Percentiles rank a stretch among this genome's conserved stretches.
phyloP scores from a whole-genome alignment of 441 rosid species.

The Pelargonium fulgidum region DNA sequence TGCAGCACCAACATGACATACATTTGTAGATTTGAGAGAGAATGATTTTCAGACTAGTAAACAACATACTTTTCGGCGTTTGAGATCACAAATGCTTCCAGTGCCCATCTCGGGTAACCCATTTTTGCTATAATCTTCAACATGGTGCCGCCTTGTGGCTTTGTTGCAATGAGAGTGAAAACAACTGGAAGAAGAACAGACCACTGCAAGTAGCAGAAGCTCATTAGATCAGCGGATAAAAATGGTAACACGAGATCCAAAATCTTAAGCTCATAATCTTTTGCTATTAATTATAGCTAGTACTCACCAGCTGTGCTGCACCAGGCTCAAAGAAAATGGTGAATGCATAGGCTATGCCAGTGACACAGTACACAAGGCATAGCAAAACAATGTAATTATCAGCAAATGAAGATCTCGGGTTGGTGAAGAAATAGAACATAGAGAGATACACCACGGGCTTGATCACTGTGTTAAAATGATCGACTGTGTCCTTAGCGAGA shows the following conservation, averaged over 20 bases:
- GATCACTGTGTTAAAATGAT: slow-evolving; percentile 79
- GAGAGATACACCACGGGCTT: slow-evolving; percentile 86
- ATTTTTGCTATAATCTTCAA: slow-evolving; percentile 41
- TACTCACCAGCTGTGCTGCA: slow-evolving; percentile 88
- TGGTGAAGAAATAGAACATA: slow-evolving; percentile 97
- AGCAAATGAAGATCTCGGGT: slow-evolving; percentile 64
- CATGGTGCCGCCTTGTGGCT: slow-evolving; percentile 30
- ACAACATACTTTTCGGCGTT: slow-evolving; percentile 60
- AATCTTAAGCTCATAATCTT: background rate
- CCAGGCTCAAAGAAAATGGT: slow-evolving; percentile 73
- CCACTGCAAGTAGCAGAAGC: slow-evolving; percentile 45
- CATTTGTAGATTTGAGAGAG: background rate
- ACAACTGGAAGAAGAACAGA: slow-evolving; percentile 95
- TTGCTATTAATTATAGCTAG: background rate
- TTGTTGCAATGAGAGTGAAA: slow-evolving; percentile 76
- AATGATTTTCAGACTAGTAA: background rate
- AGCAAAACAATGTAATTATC: slow-evolving; percentile 72
- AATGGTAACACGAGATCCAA: background rate
- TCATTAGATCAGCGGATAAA: background rate
- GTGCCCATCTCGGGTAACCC: slow-evolving; percentile 85
- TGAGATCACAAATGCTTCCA: slow-evolving; percentile 74
- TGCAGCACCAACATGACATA: background rate
- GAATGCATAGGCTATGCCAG: slow-evolving; percentile 71
- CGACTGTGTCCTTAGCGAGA: slow-evolving; percentile 79
- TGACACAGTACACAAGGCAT: slow-evolving; percentile 87